Base-by-base conservation (phyloP, 768 basidiomycete genomes). In the Hygrocybe coccinea region DNA sequence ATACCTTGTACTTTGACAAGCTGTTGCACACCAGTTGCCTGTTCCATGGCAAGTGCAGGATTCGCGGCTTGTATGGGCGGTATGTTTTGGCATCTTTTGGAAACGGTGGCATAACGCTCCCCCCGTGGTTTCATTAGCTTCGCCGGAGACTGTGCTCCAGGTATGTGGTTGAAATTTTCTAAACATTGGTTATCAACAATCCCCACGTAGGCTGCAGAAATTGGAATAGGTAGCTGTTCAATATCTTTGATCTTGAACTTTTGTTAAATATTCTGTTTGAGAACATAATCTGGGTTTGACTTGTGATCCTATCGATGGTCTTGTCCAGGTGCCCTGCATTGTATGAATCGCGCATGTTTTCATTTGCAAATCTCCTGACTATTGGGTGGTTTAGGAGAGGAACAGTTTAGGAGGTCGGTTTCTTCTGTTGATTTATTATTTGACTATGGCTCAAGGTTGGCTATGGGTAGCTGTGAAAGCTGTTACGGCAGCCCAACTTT, bases 11-110 rank as follows among this genome's bases (percentile, higher is more conserved):
- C n/a, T 33, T 34, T 34, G 12, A 25, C n/a, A 29, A 29, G 29
- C 35, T 43, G 33, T 25, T 46, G 39, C 9, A 19, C 21, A 38
- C 43, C 55, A 82, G 95, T 97, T 39, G 95, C 95, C 1, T 92
- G 91, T 65, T 91, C 92, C 3, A 97, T 97, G 95, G 95, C 94
- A 0, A 87, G 87, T 52, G 93, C 87, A 45, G 95, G 90, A 0
- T 95, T 95, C 65, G 88, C 91, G 3, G 95, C 95, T 5, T 95
- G 91, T 65, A 89, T 97, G 86, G 95, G 95, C 56, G 89, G 87
- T 82, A 64, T 60, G 76, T 67, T 21, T 5, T n/a, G n/a, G n/a
- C n/a, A n/a, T n/a, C n/a, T n/a, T n/a, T n/a, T n/a, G n/a, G n/a
- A n/a, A n/a, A n/a, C n/a, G n/a, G 43, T 24, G 24, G 12, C 19